A percentile compares a stretch with the other conserved stretches of the same genome.
Evolutionary conservation across 495 filamentous ascomycete genomes (phyloP).

Genomic region (Tuber indicum): DNA sequence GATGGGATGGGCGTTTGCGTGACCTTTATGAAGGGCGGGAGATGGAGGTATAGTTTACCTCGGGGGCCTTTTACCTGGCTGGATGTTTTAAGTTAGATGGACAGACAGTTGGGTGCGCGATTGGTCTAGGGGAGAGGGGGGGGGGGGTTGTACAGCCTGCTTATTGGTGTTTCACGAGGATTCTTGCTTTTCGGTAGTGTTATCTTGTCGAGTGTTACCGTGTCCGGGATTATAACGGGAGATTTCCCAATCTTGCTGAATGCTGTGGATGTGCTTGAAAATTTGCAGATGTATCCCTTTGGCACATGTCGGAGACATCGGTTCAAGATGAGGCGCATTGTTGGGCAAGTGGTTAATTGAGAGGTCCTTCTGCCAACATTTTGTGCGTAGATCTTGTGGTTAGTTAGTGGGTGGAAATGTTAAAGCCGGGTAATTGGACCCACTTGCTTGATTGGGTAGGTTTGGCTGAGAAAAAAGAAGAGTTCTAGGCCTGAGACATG

Average conservation of each 20-base stretch:
- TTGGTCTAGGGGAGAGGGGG: slow-evolving; percentile 6
- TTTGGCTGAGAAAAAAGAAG: not conserved
- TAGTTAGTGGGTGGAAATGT: not conserved
- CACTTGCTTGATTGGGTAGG: not conserved
- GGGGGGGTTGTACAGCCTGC: slow-evolving; percentile 52
- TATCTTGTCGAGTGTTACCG: slow-evolving; percentile 66
- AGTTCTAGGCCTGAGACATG: not conserved
- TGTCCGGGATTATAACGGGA: slow-evolving; percentile 72
- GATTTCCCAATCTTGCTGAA: slow-evolving; percentile 78
- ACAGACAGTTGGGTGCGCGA: not conserved
- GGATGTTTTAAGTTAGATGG: slow-evolving; percentile 34
- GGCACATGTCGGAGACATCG: slow-evolving; percentile 12
- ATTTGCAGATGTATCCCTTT: slow-evolving; percentile 45
- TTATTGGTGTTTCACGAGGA: slow-evolving; percentile 50
- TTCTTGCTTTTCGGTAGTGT: slow-evolving; percentile 51
- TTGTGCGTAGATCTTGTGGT: not conserved
- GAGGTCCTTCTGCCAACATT: not conserved
- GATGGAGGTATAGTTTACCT: slow-evolving; percentile 53
- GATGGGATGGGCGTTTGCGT: slow-evolving; percentile 57
- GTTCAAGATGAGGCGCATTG: slow-evolving; percentile 23
- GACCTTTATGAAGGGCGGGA: slow-evolving; percentile 61
- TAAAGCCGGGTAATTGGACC: slow-evolving; percentile 2
- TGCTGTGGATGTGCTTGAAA: slow-evolving; percentile 60
- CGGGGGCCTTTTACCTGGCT: slow-evolving; percentile 39
- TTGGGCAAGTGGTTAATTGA: not conserved